These are phyloP conservation scores for Lentinula sp. DNA, from an alignment of 768 basidiomycete genomes.

Conservation along the genomic window DNA sequence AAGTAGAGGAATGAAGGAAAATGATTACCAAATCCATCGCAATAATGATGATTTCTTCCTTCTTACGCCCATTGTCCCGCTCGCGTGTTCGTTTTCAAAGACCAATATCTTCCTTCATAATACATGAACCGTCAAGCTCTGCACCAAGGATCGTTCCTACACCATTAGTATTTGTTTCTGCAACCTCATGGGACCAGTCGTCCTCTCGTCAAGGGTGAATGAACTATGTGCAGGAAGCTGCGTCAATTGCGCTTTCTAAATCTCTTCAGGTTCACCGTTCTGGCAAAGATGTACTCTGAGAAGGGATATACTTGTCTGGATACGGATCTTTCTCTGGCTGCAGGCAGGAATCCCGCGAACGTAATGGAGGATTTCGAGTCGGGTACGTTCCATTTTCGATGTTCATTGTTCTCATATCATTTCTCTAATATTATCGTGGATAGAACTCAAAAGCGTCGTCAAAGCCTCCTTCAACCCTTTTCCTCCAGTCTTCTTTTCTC, in stretches of 20 bases:
- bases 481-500: conserved; percentile 52
- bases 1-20: conserved; percentile 4
- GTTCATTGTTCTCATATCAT: not conserved
- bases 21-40: conserved; percentile 10
- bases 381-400: conserved; percentile 20
- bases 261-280: conserved; percentile 23
- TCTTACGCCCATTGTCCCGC: conserved; percentile 12
- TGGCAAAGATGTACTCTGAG: conserved; percentile 35
- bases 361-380: conserved; percentile 35
- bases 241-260: not conserved
- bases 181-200: conserved; percentile 33
- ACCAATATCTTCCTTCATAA: conserved; percentile 24
- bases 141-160: conserved; percentile 45
- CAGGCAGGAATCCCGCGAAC: conserved; percentile 16
- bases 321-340: conserved; percentile 28
- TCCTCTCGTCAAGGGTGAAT: conserved; percentile 31
- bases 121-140: conserved; percentile 30
- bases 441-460: conserved; percentile 39
- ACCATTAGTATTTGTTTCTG: conserved; percentile 47
- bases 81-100: not conserved
- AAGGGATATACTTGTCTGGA: conserved; percentile 46
- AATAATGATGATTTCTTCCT: conserved; percentile 1
- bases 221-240: not conserved
- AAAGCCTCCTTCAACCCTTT: conserved; percentile 41
- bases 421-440: not conserved